Percentiles rank a stretch among this genome's conserved stretches.
Evolutionary conservation across 305 asterid genomes (phyloP).

Genomic region (Fraxinus floribunda): DNA sequence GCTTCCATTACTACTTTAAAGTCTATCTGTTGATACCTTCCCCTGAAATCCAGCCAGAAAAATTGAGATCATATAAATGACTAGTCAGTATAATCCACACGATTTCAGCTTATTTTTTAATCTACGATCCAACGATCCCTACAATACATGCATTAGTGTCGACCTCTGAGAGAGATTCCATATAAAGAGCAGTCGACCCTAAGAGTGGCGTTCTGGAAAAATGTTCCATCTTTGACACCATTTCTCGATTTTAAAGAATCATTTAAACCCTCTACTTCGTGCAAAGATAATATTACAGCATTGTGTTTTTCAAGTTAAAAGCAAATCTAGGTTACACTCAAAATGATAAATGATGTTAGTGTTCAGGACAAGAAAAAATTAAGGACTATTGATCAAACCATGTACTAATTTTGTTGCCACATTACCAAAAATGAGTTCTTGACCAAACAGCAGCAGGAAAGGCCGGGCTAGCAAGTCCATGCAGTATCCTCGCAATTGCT

Average conservation of each 20-base stretch:
- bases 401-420: not conserved
- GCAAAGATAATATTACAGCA: conserved; percentile 1
- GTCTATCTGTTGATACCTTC: conserved; percentile 71
- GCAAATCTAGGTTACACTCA: not conserved
- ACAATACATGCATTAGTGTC: not conserved
- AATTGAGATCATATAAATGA: not conserved
- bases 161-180: not conserved
- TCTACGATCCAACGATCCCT: not conserved
- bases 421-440: conserved; percentile 94
- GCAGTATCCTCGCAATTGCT: conserved; percentile 91
- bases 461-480: conserved; percentile 90
- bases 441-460: conserved; percentile 87
- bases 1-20: conserved; percentile 82
- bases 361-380: not conserved
- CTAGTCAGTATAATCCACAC: not conserved
- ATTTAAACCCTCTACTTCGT: conserved; percentile 1
- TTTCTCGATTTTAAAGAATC: not conserved
- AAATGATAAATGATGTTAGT: not conserved
- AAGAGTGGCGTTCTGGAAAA: not conserved
- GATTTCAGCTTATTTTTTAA: not conserved
- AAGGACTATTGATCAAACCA: not conserved
- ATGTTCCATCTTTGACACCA: not conserved
- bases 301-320: not conserved
- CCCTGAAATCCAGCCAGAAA: conserved; percentile 54
- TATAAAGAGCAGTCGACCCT: not conserved